A percentile compares a stretch with the other conserved stretches of the same genome.
phyloP scores from a whole-genome alignment of 306 rosid species.

The Rosa rugosa region DNA sequence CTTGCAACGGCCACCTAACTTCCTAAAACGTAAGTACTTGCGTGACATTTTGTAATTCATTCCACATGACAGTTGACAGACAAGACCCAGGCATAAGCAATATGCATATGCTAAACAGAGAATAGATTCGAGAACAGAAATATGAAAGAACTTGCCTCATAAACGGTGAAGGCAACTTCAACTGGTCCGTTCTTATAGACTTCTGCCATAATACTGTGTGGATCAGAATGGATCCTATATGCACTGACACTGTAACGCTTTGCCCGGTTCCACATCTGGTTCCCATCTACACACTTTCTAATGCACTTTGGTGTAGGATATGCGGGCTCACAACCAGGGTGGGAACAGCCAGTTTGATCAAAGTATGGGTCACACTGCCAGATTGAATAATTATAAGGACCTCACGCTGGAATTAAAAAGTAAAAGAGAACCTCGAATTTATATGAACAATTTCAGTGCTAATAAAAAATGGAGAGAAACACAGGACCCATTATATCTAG shows the following conservation, averaged over 20 bases:
- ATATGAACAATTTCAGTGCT: neutral
- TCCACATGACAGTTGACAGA: slow-evolving; percentile 5
- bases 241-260: slow-evolving; percentile 77
- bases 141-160: slow-evolving; percentile 58
- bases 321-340: slow-evolving; percentile 96
- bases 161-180: slow-evolving; percentile 86
- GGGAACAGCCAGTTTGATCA: slow-evolving; percentile 84
- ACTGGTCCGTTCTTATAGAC: slow-evolving; percentile 89
- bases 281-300: slow-evolving; percentile 59
- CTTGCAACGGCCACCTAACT: neutral
- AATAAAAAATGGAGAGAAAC: neutral
- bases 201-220: slow-evolving; percentile 84
- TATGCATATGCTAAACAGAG: neutral
- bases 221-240: slow-evolving; percentile 55
- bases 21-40: neutral
- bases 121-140: neutral
- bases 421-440: slow-evolving; percentile 14
- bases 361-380: slow-evolving; percentile 95
- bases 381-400: slow-evolving; percentile 4
- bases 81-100: neutral
- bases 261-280: slow-evolving; percentile 71
- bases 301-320: slow-evolving; percentile 77
- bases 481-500: neutral
- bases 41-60: neutral
- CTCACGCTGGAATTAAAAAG: slow-evolving; percentile 18